Evolutionary conservation across 495 filamentous ascomycete genomes (phyloP), one percentile per base, ranked within the genome.

Genomic region (Xylaria flabelliformis): DNA sequence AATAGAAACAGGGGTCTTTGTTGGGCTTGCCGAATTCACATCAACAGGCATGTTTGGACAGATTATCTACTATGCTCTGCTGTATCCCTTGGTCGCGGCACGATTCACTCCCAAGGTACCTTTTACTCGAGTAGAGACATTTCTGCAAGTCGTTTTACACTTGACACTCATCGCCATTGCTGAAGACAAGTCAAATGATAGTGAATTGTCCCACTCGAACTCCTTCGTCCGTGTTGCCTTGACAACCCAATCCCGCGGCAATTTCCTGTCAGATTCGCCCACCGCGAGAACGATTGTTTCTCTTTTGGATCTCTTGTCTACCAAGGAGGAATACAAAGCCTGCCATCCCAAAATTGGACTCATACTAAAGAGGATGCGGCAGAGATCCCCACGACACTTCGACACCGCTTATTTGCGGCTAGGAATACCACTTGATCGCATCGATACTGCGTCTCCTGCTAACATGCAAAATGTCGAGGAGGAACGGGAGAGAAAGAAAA

Each of bases 91-190:
- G 21, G 87, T 88, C 29, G 90, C 88, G 51, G 87, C 89, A 67
- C 83, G 86, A 32, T 82, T 88, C 13, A 93, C 90, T 0, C 91
- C 92, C 4, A 85, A 82, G 34, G 92, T 97, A 48, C 94, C 92
- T 32, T 83, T 85, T 9, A 97, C 94, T 4, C 87, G 95, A 50
- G 85, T 98, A 39, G 96, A 99, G 80, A 91, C 92, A 4, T 98
- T 96, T 85, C 79, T 98, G 44, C 94, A 98, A 76, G 91, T 97
- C 42, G 89, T 97, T 15, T 81, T 99, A 48, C 96, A 98, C 80
- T 86, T 99, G 39, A 86, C 92, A 9, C 87, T 98, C 44, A 87
- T 96, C 48, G 94, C 94, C 44, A 89, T 95, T 41, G 80, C 91
- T 15, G 97, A 98, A 82, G 96, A 98, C 75, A 82, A 87, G 39